These are phyloP conservation scores for Xylaria palmicola DNA, from an alignment of 495 filamentous ascomycete species.

Conservation along the genomic window DNA sequence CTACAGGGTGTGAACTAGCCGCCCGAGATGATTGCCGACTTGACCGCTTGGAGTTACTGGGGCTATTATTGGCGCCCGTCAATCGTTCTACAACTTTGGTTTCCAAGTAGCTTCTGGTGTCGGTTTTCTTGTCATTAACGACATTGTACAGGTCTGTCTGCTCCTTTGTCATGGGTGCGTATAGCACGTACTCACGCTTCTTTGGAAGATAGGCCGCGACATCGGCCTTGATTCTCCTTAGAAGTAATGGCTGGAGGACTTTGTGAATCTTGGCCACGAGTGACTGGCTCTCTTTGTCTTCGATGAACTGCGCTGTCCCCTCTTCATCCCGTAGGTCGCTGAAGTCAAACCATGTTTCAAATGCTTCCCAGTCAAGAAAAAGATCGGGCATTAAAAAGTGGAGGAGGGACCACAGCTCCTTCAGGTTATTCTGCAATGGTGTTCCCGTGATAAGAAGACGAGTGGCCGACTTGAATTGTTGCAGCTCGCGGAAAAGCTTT, in stretches of 20 bases:
- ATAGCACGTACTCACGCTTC: slow-evolving; percentile 94
- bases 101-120: slow-evolving; percentile 78
- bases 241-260: slow-evolving; percentile 86
- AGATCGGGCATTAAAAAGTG: slow-evolving; percentile 92
- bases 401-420: slow-evolving; percentile 91
- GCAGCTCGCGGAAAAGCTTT: slow-evolving; percentile 81
- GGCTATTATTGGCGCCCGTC: slow-evolving; percentile 43
- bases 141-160: slow-evolving; percentile 90
- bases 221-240: slow-evolving; percentile 88
- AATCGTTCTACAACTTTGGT: slow-evolving; percentile 75
- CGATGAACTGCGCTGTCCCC: slow-evolving; percentile 67
- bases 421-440: slow-evolving; percentile 91
- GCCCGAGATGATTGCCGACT: slow-evolving; percentile 41
- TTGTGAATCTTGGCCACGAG: slow-evolving; percentile 87
- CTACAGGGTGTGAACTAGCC: slow-evolving; percentile 22
- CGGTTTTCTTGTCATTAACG: slow-evolving; percentile 68
- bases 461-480: slow-evolving; percentile 84
- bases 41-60: slow-evolving; percentile 28
- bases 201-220: slow-evolving; percentile 87
- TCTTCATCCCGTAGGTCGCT: slow-evolving; percentile 76
- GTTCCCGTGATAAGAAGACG: slow-evolving; percentile 92
- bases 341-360: slow-evolving; percentile 96
- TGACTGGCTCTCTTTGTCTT: slow-evolving; percentile 75
- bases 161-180: slow-evolving; percentile 80
- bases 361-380: slow-evolving; percentile 84